These are phyloP conservation scores for Colletotrichum filicis DNA, from an alignment of 2,329 filamentous ascomycete species.

Conservation along the genomic window DNA sequence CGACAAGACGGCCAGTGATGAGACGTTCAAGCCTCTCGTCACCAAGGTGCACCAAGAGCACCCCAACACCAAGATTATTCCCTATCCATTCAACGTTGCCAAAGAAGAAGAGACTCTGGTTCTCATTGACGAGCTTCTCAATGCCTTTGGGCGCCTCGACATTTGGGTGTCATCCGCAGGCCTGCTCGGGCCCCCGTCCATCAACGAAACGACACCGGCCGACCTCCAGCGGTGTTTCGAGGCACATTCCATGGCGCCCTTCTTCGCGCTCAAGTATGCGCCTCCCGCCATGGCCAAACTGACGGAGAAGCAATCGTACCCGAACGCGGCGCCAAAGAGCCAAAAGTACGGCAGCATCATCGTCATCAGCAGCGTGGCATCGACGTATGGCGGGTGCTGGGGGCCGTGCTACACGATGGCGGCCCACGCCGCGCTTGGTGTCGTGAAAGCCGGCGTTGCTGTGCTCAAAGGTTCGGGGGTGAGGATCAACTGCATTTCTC, in stretches of 20 bases:
- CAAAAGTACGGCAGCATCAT: conserved; percentile 71
- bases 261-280: conserved; percentile 73
- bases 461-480: conserved; percentile 68
- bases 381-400: conserved; percentile 68
- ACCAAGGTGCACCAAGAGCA: conserved; percentile 52
- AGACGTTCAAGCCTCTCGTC: conserved; percentile 52
- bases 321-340: conserved; percentile 70
- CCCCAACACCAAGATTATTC: conserved; percentile 70
- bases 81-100: conserved; percentile 68
- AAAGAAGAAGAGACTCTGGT: conserved; percentile 69
- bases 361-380: conserved; percentile 68
- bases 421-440: conserved; percentile 69
- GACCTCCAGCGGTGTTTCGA: conserved; percentile 69
- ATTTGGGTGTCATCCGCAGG: conserved; percentile 70
- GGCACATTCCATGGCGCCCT: conserved; percentile 69
- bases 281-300: conserved; percentile 72
- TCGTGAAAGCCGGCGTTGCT: conserved; percentile 67
- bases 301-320: conserved; percentile 63
- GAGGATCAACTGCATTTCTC: conserved; percentile 65
- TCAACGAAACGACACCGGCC: conserved; percentile 64
- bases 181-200: conserved; percentile 66
- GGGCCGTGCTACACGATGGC: conserved; percentile 71
- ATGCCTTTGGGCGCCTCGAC: conserved; percentile 68
- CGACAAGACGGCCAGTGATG: conserved; percentile 53
- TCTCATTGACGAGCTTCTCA: conserved; percentile 72